Evolutionary conservation across 2,329 filamentous ascomycete species (phyloP).

Genomic region (Mycosphaerella arachidis): DNA sequence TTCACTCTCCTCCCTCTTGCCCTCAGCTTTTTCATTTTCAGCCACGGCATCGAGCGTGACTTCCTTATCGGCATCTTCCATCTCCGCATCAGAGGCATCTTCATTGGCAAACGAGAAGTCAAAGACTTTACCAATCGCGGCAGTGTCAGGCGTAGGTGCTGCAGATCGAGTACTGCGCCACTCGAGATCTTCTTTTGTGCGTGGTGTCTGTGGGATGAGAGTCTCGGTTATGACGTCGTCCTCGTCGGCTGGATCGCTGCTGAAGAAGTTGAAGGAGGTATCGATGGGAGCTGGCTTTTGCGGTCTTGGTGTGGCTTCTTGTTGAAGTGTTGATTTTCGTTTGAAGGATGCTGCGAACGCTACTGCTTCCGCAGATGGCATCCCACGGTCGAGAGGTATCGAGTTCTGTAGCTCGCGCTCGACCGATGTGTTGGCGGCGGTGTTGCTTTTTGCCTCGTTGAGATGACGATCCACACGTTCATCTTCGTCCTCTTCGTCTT

Average conservation of each 20-base stretch:
- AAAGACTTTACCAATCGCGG: constrained; percentile 61
- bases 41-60: constrained; percentile 26
- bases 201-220: constrained; percentile 69
- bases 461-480: constrained; percentile 16
- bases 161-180: constrained; percentile 74
- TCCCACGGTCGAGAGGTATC: background rate
- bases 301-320: constrained; percentile 34
- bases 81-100: constrained; percentile 45
- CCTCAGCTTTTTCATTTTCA: constrained; percentile 9
- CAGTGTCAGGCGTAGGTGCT: constrained; percentile 91
- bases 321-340: constrained; percentile 48
- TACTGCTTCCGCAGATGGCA: constrained; percentile 1
- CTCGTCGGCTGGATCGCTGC: constrained; percentile 35
- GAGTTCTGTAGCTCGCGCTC: constrained; percentile 11
- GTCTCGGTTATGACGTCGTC: constrained; percentile 32
- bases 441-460: constrained; percentile 17
- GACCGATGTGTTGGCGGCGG: constrained; percentile 14
- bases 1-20: constrained; percentile 46
- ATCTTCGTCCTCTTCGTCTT: constrained; percentile 9
- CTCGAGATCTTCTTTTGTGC: constrained; percentile 72
- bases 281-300: constrained; percentile 41
- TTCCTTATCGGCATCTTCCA: constrained; percentile 31
- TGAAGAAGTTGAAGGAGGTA: constrained; percentile 76
- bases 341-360: constrained; percentile 58
- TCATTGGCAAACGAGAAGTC: constrained; percentile 49